Conservation (phyloP, 441 rosid species). For the Breynia disticha region DNA sequence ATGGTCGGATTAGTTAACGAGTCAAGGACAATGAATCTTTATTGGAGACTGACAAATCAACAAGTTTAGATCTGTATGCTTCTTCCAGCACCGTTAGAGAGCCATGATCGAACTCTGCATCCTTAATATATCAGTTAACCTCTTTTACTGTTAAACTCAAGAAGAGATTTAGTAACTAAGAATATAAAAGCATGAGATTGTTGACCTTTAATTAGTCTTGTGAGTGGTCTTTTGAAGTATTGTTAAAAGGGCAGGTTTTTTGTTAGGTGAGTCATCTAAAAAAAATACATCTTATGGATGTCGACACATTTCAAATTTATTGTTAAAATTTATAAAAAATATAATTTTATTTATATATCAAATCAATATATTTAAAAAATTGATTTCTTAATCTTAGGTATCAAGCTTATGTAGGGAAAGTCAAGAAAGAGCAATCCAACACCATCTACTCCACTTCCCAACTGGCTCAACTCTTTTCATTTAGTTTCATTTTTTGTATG, state of each 20-base stretch:
- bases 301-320: constrained; percentile 5
- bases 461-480: neutral
- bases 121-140: no score
- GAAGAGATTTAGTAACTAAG: no score
- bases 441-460: constrained; percentile 26
- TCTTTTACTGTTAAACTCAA: no score
- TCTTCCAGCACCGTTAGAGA: no score
- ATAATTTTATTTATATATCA: no score
- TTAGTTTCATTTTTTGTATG: neutral
- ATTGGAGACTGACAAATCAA: no score
- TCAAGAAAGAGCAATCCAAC: constrained; percentile 10
- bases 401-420: constrained; percentile 15
- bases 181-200: constrained; percentile 25
- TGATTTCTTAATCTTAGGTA: neutral
- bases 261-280: constrained; percentile 27
- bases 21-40: no score
- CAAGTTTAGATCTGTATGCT: no score
- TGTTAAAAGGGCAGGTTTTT: constrained; percentile 34
- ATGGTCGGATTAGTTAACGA: no score
- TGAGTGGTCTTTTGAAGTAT: neutral
- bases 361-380: no score
- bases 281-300: constrained; percentile 16
- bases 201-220: constrained; percentile 25
- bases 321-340: neutral
- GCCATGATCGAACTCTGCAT: no score